Evolutionary conservation across 2,329 filamentous ascomycete species (phyloP), one percentile per base, ranked within the genome.

Genomic region (Catunica adiposa): DNA sequence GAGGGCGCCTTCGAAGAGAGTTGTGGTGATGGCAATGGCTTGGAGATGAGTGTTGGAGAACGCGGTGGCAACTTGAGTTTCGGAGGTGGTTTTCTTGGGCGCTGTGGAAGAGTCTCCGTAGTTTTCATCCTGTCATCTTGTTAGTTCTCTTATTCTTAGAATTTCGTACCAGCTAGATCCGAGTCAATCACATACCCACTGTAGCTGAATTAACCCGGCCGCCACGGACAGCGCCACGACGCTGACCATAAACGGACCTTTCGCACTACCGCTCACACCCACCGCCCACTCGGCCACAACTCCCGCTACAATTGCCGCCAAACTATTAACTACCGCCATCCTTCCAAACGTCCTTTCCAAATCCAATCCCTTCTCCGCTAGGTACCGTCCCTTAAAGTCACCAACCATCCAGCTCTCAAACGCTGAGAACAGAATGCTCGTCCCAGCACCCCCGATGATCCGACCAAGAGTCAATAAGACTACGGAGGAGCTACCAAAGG

Each of bases 361-460:
- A 31, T 70, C 69, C 20, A 65, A 64, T 2, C 70, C 71, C 22
- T 63, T 64, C 9, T 68, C 64, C 26, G 68, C 68, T 29, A 75
- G 62, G 40, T 68, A 65, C 44, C 71, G 66, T 55, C 66, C 66
- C 58, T 74, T 70, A 59, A 73, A 77, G 60, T 78, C 76, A 2
- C 74, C 71, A 26, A 81, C 72, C 69, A 81, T 76, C 77, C 78
- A 82, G 61, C 74, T 77, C 63, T 82, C 77, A 60, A 80, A 80
- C 3, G 73, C 74, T 46, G 71, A 77, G 67, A 77, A 80, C 29
- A 81, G 68, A 42, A 81, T 64, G 25, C 75, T 78, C 34, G 76
- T 76, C 26, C 71, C 73, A 48, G 80, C 58, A 0, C 78, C 78
- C 22, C 75, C 76, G 3, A 79, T 68, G 0, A 75, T 63, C 51